These are phyloP conservation scores for Symmetrospora coprosmae DNA, from an alignment of 768 basidiomycete genomes.

Conservation along the genomic window DNA sequence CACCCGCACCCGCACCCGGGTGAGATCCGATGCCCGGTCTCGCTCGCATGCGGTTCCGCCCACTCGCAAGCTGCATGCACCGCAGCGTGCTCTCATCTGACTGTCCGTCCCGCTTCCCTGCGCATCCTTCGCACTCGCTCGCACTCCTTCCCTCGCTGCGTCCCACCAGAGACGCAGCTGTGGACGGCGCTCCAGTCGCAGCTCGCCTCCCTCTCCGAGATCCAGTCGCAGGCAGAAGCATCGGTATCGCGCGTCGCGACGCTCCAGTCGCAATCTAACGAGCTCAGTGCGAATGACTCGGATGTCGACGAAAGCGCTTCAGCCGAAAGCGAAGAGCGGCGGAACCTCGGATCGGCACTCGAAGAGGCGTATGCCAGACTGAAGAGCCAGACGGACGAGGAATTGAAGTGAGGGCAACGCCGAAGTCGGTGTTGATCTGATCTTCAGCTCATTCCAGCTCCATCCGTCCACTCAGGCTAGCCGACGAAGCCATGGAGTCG, in stretches of 20 bases:
- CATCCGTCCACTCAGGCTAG: too few species aligned
- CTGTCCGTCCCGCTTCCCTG: too few species aligned
- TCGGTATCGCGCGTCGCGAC: neutral
- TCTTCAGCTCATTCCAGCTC: too few species aligned
- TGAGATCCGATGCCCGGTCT: too few species aligned
- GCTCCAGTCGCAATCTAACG: neutral
- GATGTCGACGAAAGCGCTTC: neutral
- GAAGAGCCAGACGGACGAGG: neutral
- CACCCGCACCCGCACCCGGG: too few species aligned
- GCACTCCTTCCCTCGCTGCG: too few species aligned
- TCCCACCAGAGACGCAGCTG: neutral
- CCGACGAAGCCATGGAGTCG: constrained; percentile 1
- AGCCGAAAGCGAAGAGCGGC: neutral
- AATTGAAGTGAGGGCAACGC: neutral
- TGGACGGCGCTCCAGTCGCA: neutral
- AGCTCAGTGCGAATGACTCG: neutral
- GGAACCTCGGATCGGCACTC: neutral
- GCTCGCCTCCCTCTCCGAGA: neutral
- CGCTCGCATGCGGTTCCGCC: too few species aligned
- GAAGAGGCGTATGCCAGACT: neutral
- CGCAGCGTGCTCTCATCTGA: too few species aligned
- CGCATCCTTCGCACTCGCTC: too few species aligned
- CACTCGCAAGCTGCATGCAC: too few species aligned
- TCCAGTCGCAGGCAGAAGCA: neutral
- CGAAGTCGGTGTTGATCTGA: too few species aligned